Conservation (phyloP, 768 basidiomycete genomes). For the Mrakia hoshinonis region DNA sequence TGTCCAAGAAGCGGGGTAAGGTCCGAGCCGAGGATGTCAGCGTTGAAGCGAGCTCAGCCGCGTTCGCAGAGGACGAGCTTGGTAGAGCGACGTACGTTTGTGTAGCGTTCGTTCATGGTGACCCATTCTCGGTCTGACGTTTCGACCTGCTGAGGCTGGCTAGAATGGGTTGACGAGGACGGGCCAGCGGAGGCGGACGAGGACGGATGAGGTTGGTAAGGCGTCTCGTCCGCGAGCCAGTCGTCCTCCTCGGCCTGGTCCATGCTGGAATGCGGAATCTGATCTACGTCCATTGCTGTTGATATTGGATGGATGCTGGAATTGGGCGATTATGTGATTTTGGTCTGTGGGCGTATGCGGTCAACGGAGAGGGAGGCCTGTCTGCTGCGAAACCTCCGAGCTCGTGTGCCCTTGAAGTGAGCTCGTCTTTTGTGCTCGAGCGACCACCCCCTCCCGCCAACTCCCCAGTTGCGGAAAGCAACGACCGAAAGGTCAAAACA, state of each 20-base stretch:
- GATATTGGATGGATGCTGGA: too few species aligned
- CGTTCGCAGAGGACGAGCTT: neutral
- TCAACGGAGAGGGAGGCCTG: too few species aligned
- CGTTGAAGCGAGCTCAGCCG: neutral
- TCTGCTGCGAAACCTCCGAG: too few species aligned
- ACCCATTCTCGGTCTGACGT: neutral
- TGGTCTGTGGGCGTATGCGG: too few species aligned
- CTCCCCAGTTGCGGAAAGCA: slow-evolving; percentile 6
- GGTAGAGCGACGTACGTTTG: neutral
- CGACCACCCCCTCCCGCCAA: slow-evolving; percentile 1
- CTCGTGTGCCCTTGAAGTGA: neutral
- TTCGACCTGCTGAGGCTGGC: neutral
- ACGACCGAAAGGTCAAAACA: neutral
- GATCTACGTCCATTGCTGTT: too few species aligned
- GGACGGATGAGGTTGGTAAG: too few species aligned
- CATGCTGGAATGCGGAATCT: too few species aligned
- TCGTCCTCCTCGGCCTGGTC: slow-evolving; percentile 13
- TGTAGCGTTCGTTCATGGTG: too few species aligned
- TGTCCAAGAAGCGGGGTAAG: neutral
- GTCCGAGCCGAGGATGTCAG: too few species aligned
- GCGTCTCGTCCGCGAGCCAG: slow-evolving; percentile 9
- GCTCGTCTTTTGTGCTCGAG: neutral
- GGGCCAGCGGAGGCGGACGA: too few species aligned
- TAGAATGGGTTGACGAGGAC: neutral
- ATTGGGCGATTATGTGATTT: too few species aligned